Evolutionary conservation across 1,284 basidiomycete genomes (phyloP).

Genomic region (Pseudozyma sp.): DNA sequence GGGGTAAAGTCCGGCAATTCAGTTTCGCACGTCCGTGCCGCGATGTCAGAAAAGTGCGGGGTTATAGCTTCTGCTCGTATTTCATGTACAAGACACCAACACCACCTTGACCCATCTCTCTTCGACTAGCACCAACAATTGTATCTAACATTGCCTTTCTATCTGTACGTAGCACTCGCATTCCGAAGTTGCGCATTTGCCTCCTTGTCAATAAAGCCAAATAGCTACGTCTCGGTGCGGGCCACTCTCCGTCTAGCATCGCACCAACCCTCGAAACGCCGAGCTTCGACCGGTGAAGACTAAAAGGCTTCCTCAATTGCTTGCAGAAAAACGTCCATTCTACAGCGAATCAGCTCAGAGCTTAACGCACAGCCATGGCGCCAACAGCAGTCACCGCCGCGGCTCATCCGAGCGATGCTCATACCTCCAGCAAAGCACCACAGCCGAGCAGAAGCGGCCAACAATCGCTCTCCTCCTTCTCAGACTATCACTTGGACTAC

Average conservation of each 20-base stretch:
- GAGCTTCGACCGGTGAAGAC: not conserved
- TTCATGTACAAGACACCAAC: not conserved
- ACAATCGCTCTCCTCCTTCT: slow-evolving; percentile 31
- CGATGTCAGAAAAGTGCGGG: slow-evolving; percentile 5
- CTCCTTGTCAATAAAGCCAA: too few species aligned
- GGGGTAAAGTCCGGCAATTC: not conserved
- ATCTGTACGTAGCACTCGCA: not conserved
- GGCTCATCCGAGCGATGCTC: not conserved
- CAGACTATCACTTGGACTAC: slow-evolving; percentile 47
- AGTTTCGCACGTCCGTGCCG: slow-evolving; percentile 7
- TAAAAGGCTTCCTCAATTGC: not conserved
- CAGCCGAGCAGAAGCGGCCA: not conserved
- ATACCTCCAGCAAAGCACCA: not conserved
- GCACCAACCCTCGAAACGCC: not conserved
- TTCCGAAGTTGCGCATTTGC: too few species aligned
- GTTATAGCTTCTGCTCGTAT: not conserved
- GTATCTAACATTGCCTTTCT: too few species aligned
- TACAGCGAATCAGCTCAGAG: too few species aligned
- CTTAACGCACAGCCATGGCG: slow-evolving; percentile 9
- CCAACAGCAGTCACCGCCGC: slow-evolving; percentile 16
- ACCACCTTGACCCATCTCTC: not conserved
- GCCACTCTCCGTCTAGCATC: too few species aligned
- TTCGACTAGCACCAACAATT: not conserved
- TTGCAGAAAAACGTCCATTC: too few species aligned
- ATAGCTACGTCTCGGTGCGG: too few species aligned